Evolutionary conservation across 169 alveolate species (phyloP).

Genomic region (Plasmodium yoelii): DNA sequence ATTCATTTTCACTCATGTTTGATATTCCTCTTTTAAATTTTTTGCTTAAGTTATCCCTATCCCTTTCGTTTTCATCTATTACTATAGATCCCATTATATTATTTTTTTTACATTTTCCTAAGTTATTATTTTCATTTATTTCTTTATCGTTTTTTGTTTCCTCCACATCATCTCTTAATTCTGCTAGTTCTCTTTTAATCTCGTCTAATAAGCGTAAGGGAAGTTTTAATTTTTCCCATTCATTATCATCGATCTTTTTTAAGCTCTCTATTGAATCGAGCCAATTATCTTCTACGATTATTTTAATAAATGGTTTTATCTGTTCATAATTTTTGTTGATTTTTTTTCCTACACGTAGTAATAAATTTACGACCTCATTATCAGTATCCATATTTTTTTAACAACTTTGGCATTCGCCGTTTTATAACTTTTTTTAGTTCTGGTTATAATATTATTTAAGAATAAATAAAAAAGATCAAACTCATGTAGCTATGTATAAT

Average conservation of each 20-base stretch:
- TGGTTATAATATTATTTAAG: no score
- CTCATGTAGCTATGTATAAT: no score
- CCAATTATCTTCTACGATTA: slow-evolving; percentile 61
- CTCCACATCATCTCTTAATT: slow-evolving; percentile 1
- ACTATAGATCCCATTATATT: background rate
- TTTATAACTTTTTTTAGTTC: background rate
- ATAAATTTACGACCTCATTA: slow-evolving; percentile 37
- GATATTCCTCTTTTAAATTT: slow-evolving; percentile 17
- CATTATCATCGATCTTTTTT: slow-evolving; percentile 41
- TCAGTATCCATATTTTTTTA: slow-evolving; percentile 41
- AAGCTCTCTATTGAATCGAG: slow-evolving; percentile 57
- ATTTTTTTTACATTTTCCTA: background rate
- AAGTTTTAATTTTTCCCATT: slow-evolving; percentile 47
- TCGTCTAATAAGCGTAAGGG: slow-evolving; percentile 51
- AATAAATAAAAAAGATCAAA: no score
- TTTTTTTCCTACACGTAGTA: slow-evolving; percentile 48
- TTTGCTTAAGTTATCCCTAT: slow-evolving; percentile 7
- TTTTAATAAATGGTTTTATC: slow-evolving; percentile 50
- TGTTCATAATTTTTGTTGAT: slow-evolving; percentile 47
- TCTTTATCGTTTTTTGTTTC: slow-evolving; percentile 19
- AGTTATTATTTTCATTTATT: background rate
- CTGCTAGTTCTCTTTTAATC: slow-evolving; percentile 39
- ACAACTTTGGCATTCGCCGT: background rate
- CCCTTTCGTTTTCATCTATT: slow-evolving; percentile 5
- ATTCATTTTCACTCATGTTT: background rate